Base-by-base conservation (phyloP, 257 asterid genomes). In the Solanum commersonii region DNA sequence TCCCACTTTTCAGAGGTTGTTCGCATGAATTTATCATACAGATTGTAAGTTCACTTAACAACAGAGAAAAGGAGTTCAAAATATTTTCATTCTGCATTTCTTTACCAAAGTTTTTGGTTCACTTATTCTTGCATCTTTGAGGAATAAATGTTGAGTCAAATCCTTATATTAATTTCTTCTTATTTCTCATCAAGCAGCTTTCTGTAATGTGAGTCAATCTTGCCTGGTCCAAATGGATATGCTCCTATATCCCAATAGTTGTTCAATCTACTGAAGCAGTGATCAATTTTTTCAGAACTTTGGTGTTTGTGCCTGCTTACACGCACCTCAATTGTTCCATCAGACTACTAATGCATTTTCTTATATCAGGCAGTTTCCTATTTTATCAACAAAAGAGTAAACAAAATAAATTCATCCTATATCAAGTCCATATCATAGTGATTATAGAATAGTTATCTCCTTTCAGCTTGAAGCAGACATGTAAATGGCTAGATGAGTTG, bases 1-100 rank as follows among this genome's bases (percentile, higher is more conserved):
- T 91, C 73, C 92, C 94, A 59, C 96, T 95, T 33, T 91, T 95
- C 88, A 91, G 82, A 86, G 96, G 93, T 14, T 95, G 96, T 92
- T 95, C 96, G 1, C 78, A 88, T 38, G 93, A 88, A 37, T 94
- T 95, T 89, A 65, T 94, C 91, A 91, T 90, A 89, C 93, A 95
- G 93, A 89, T 94, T 34, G 98, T 94, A 94, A 90, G 95, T 87
- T 83, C 27, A 56, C 78, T 87, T 29, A 74, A 71, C 44, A 23
- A 22, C 85, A 87, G 15, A 12, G 77, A 23, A 56, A 40, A 84
- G 9, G 29, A 40, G 46, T 83, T 63, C 37, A 27, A 25, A 79
- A 46, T 44, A 44, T 29, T 44, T 27, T 27, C 63, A 14, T 25
- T 44, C 67, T 10, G 37, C 31, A 14, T 82, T 27, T 34, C 56